Base-by-base conservation (phyloP, 2,329 filamentous ascomycete genomes). In the Chaetomiaceae sp. region DNA sequence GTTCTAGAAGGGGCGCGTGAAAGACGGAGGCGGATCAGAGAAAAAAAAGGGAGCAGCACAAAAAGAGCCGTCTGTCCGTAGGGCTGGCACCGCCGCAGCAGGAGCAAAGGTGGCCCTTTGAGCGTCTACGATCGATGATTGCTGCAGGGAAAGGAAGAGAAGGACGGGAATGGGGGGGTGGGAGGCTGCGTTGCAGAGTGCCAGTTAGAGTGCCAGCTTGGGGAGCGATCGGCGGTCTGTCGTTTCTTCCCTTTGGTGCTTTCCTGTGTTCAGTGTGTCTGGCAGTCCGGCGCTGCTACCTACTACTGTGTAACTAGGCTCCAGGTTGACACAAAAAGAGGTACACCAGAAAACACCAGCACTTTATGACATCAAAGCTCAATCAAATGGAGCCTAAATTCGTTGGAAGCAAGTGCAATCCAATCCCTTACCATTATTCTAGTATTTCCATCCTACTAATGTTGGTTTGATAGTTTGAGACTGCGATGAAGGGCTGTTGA, bases 191-290 rank as follows among this genome's bases (percentile, higher is more conserved):
- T 14, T 14, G n/a, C 12, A 32, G 12, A n/a, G 10, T 29, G 27
- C 10, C 10, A 15, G 47, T 40, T 27, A 27, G 39, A 39, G 35
- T 41, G 49, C 51, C 49, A 36, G 53, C 38, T 32, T 42, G 38
- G 49, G 52, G 43, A 52, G 42, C 40, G 54, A 56, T 56, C 52
- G 38, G 42, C 54, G 42, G 36, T 50, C 43, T 41, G 41, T 41
- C 50, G 45, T 48, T 49, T 32, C 34, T 50, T 45, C 44, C 26
- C 45, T 43, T 40, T 32, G n/a, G n/a, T n/a, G 45, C 46, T 47
- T 46, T 48, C 49, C 44, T 20, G 45, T 45, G 42, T 40, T 39
- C 49, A 43, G 47, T 37, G 39, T 47, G 38, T 27, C 37, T 24
- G 27, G n/a, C 14, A 32, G 7, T n/a, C 29, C 5, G 38, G 17